phyloP scores from a whole-genome alignment of 2,329 filamentous ascomycete species.

The Mycocentrospora acerina region DNA sequence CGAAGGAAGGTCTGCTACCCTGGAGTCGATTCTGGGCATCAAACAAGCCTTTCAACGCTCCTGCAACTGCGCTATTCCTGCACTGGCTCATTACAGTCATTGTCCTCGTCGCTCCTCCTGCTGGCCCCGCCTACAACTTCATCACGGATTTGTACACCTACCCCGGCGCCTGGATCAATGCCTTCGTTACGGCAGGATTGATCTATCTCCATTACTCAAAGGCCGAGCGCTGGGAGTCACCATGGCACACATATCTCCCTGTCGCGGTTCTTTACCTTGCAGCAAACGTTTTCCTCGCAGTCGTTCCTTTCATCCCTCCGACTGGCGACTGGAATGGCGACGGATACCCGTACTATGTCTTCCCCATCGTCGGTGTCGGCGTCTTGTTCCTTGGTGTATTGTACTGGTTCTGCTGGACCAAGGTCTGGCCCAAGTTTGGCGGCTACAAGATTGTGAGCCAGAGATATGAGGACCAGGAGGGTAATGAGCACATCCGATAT shows the following conservation, averaged over 20 bases:
- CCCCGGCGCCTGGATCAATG: constrained; percentile 41
- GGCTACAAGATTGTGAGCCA: constrained; percentile 36
- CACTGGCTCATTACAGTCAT: constrained; percentile 68
- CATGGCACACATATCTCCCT: constrained; percentile 42
- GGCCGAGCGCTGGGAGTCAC: constrained; percentile 36
- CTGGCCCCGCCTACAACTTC: constrained; percentile 70
- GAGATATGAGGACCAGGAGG: constrained; percentile 29
- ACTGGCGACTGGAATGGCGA: constrained; percentile 45
- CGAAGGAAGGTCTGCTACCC: constrained; percentile 68
- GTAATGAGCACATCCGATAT: constrained; percentile 35
- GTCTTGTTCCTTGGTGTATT: constrained; percentile 41
- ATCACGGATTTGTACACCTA: constrained; percentile 55
- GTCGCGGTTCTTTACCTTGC: constrained; percentile 42
- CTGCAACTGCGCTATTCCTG: constrained; percentile 56
- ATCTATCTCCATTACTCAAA: constrained; percentile 40
- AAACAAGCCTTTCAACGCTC: constrained; percentile 67
- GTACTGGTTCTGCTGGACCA: constrained; percentile 36
- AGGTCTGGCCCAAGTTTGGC: constrained; percentile 25
- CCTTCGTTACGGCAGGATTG: constrained; percentile 38
- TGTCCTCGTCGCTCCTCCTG: constrained; percentile 66
- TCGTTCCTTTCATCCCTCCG: constrained; percentile 47
- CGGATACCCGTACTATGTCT: constrained; percentile 49
- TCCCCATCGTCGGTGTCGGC: constrained; percentile 46
- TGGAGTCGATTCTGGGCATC: constrained; percentile 69
- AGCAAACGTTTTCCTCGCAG: constrained; percentile 45